These are phyloP conservation scores for Mycena venus DNA, from an alignment of 768 basidiomycete genomes.

Conservation along the genomic window DNA sequence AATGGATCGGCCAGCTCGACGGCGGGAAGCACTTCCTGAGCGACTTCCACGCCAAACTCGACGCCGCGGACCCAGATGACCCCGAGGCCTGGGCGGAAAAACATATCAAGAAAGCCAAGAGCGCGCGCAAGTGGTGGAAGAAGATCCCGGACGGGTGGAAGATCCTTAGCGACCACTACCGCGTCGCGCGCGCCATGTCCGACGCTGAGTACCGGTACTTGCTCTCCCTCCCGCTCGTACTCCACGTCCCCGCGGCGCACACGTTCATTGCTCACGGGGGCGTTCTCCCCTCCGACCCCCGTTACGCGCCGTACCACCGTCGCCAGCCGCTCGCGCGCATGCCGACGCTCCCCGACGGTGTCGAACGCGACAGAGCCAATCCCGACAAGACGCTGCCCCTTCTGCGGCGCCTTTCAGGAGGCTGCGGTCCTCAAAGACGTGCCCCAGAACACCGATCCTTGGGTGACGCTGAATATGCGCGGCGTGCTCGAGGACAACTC, in stretches of 20 bases:
- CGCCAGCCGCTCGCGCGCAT: conserved; percentile 80
- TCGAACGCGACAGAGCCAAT: conserved; percentile 9
- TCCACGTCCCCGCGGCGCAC: conserved; percentile 84
- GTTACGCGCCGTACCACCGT: conserved; percentile 58
- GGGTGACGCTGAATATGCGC: conserved; percentile 83
- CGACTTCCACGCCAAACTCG: conserved; percentile 52
- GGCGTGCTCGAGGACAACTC: conserved; percentile 59
- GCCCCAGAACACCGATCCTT: conserved; percentile 84
- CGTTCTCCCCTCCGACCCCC: conserved; percentile 79
- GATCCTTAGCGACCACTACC: conserved; percentile 83
- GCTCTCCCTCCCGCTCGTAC: conserved; percentile 75
- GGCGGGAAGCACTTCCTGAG: conserved; percentile 70
- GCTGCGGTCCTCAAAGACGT: conserved; percentile 73
- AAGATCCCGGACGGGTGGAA: conserved; percentile 78
- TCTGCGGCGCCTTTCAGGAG: conserved; percentile 76
- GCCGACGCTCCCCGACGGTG: conserved; percentile 53
- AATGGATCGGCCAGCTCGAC: conserved; percentile 73
- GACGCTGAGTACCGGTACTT: conserved; percentile 78
- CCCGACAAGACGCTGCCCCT: conserved; percentile 34
- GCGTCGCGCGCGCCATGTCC: conserved; percentile 78
- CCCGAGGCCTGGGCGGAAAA: conserved; percentile 56
- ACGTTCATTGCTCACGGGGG: conserved; percentile 88
- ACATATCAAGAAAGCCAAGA: conserved; percentile 42
- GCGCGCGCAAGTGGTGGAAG: conserved; percentile 55
- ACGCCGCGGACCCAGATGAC: conserved; percentile 48